Base-by-base conservation (phyloP, 441 rosid genomes). In the Dalechampia spathulata region DNA sequence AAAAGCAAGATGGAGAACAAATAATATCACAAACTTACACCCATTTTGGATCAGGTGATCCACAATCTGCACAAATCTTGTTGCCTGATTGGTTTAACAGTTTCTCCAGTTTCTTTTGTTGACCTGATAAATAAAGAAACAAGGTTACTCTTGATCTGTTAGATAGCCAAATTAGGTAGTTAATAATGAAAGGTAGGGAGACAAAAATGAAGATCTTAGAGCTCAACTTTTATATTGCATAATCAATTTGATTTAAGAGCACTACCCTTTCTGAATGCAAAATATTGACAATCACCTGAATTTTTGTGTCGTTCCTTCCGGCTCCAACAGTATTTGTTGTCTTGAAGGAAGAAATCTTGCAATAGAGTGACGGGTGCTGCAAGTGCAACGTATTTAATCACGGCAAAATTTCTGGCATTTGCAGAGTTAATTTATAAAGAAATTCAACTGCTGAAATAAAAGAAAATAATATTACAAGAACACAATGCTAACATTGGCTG, bases 41-140 rank as follows among this genome's bases (percentile, higher is more conserved):
- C 99, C 97, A 93, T 81, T 90, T 93, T 2, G 99, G 99, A 67
- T 90, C 96, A 7, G 97, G 83, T 48, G 91, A 72, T 52, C 91
- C 99, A 72, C 99, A 93, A 72, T 93, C 99, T 60, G 99, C 99
- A 75, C 99, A 93, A 64, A 27, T 42, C 23, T 50, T 72, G 60
- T 93, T 93, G 42, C 95, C 82, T 15, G 79, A 62, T 62, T 75
- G 73, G 34, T 59, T 64, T 58, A 83, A 52, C 50, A 85, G 68
- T 49, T 67, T 73, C 74, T 87, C 90, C 62, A 93, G 78, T 73
- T 83, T 78, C 51, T 60, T 71, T 34, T 58, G 77, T 13, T 90
- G 75, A 67, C 76, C 96, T 89, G 64, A 50, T 73, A 16, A 32
- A 73, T 37, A 27, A 61, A 57, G 44, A 38, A 49, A 60, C 26